Evolutionary conservation across 257 asterid species (phyloP).

Genomic region (Rhazya stricta): DNA sequence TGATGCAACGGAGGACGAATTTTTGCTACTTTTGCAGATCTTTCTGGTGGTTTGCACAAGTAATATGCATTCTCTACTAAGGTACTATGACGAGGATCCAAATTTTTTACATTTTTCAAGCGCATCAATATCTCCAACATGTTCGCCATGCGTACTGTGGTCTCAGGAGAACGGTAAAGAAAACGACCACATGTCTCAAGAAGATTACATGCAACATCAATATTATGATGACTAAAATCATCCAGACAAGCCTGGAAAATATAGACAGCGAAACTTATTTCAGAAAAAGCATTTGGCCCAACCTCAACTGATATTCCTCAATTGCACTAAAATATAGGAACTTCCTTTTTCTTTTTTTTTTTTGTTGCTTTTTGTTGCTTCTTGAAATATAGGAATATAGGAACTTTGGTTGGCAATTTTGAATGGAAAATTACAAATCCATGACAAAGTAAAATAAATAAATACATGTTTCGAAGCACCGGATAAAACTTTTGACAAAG

Average conservation of each 20-base stretch:
- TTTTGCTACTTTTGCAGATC: slow-evolving; percentile 96
- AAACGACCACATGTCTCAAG: slow-evolving; percentile 99
- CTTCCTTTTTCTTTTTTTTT: no score
- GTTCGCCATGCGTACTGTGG: slow-evolving; percentile 87
- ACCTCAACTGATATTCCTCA: slow-evolving; percentile 10
- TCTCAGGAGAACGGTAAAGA: slow-evolving; percentile 95
- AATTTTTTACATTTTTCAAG: slow-evolving; percentile 88
- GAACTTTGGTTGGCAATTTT: slow-evolving; percentile 4
- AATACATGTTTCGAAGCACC: background rate
- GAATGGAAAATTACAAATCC: background rate
- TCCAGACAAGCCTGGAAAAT: slow-evolving; percentile 85
- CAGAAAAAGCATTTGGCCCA: slow-evolving; percentile 17
- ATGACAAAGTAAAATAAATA: background rate
- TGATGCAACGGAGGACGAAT: slow-evolving; percentile 95
- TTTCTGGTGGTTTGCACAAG: slow-evolving; percentile 97
- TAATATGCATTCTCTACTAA: slow-evolving; percentile 97
- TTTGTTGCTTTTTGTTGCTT: no score
- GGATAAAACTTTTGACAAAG: background rate
- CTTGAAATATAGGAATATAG: no score
- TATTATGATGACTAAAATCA: slow-evolving; percentile 93
- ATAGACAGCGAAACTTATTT: slow-evolving; percentile 3
- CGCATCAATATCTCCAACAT: slow-evolving; percentile 99
- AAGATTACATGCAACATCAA: slow-evolving; percentile 98
- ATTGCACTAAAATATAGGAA: slow-evolving; percentile 11
- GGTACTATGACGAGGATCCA: slow-evolving; percentile 99